A percentile compares a stretch with the other conserved stretches of the same genome.
These are phyloP conservation scores for Phytophthora ohioensis DNA, from an alignment of 352 stramenopile species.

Conservation along the genomic window DNA sequence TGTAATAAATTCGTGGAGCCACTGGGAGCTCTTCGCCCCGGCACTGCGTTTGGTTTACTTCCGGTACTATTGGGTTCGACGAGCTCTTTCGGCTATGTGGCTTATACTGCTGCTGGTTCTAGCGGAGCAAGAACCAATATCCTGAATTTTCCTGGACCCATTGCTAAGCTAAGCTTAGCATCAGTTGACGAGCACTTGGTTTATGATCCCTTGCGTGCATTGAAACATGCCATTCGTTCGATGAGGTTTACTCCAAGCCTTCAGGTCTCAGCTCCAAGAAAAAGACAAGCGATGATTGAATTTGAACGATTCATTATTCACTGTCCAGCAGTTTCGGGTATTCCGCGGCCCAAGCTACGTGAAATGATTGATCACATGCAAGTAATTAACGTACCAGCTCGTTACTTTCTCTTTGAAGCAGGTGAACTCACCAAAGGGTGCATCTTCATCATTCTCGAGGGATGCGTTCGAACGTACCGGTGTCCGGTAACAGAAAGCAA, in stretches of 20 bases:
- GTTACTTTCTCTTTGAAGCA: slow-evolving; percentile 37
- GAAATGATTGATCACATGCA: slow-evolving; percentile 19
- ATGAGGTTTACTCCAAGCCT: slow-evolving; percentile 1
- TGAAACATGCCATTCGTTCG: slow-evolving; percentile 43
- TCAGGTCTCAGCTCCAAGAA: neutral
- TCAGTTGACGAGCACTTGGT: slow-evolving; percentile 46
- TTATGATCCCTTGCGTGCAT: slow-evolving; percentile 50
- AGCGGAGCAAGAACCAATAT: slow-evolving; percentile 22
- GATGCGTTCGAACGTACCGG: slow-evolving; percentile 30
- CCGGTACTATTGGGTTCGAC: slow-evolving; percentile 47
- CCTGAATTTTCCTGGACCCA: slow-evolving; percentile 39
- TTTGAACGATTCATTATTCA: slow-evolving; percentile 35
- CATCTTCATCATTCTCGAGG: slow-evolving; percentile 33
- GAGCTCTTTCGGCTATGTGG: slow-evolving; percentile 52
- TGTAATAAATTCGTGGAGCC: slow-evolving; percentile 29
- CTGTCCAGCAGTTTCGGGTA: slow-evolving; percentile 29
- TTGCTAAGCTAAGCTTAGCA: slow-evolving; percentile 41
- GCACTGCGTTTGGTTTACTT: slow-evolving; percentile 52
- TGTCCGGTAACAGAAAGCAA: slow-evolving; percentile 1
- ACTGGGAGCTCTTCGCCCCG: slow-evolving; percentile 47
- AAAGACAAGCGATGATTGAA: slow-evolving; percentile 6
- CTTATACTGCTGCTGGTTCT: slow-evolving; percentile 33
- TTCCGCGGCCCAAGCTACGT: slow-evolving; percentile 33
- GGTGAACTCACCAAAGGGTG: slow-evolving; percentile 30
- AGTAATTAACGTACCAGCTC: slow-evolving; percentile 30